Evolutionary conservation across 352 stramenopile species (phyloP), one percentile per base, ranked within the genome.

Genomic region (Phytopythium litorale): DNA sequence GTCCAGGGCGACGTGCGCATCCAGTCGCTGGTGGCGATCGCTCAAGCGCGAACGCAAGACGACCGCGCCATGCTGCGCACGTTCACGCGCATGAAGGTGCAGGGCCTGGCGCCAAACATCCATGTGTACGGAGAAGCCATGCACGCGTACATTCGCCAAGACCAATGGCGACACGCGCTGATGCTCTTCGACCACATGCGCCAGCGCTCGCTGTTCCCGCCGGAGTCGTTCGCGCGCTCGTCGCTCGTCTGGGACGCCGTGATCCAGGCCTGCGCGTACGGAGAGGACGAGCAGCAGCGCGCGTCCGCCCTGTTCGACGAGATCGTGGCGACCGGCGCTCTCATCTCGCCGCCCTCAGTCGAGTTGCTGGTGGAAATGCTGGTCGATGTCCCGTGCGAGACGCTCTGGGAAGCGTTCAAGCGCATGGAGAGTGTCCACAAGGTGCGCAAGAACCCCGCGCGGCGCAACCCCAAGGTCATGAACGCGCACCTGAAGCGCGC

Each of bases 131-230:
- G 78, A 4, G 79, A 88, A 56, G 83, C 83, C 15, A 72, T 92
- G 73, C 71, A 76, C 56, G 81, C 83, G 23, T 92, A 92, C 64
- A 83, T 88, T 25, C 66, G 68, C 18, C 72, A 79, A 58, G 75
- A 67, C 53, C 75, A 90, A 61, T 90, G 80, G 83, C 73, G 78
- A 13, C 76, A 90, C 68, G 74, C 83, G 40, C 60, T 92, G 52
- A 73, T 92, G 75, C 63, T 92, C 25, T 90, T 92, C 60, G 81
- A 90, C 52, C 83, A 92, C 53, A 58, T 90, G 15, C 79, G 75
- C 42, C 78, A 85, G 37, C 75, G 78, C 5, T 75, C 83, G 51
- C 74, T 62, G 18, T 84, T 92, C 56, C 62, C 71, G 28, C 49
- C 54, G 11, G 61, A 70, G 11, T 67, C 68, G 40, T 65, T 84